Percentiles rank a stretch among this genome's conserved stretches.
Conservation (phyloP, 805 yeast genomes). For the Candida krabiensis region DNA sequence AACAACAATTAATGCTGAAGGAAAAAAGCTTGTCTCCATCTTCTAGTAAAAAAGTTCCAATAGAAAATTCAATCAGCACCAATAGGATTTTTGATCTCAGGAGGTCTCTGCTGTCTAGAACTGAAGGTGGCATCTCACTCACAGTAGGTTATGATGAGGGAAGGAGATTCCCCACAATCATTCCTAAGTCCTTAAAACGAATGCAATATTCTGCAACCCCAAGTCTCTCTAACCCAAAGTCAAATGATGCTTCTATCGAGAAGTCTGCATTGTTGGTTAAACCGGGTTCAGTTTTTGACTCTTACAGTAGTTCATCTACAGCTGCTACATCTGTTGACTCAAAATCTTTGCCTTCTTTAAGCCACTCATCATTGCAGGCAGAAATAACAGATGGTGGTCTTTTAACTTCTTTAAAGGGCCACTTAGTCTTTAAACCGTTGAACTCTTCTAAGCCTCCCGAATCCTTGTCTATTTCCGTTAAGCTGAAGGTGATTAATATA, state of each 20-base stretch:
- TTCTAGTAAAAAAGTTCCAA: too few species aligned
- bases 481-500: slow-evolving; percentile 10
- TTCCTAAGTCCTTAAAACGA: slow-evolving; percentile 5
- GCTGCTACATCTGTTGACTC: background rate
- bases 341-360: background rate
- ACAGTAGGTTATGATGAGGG: slow-evolving; percentile 1
- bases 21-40: too few species aligned
- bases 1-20: background rate
- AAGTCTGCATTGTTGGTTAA: background rate
- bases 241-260: background rate
- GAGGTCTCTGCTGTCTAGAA: slow-evolving; percentile 5
- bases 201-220: slow-evolving; percentile 11
- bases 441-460: slow-evolving; percentile 11
- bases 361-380: too few species aligned
- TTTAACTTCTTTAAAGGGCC: slow-evolving; percentile 3
- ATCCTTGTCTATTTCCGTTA: slow-evolving; percentile 2
- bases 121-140: slow-evolving; percentile 1
- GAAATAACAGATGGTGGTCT: background rate
- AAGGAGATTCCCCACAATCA: background rate
- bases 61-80: too few species aligned
- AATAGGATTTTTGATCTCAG: background rate
- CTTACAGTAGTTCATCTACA: background rate
- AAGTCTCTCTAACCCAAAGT: slow-evolving; percentile 1
- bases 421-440: slow-evolving; percentile 8
- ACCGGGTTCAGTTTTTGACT: slow-evolving; percentile 4